phyloP scores from a whole-genome alignment of 495 filamentous ascomycete species.

The Hypoxylon intermedium region DNA sequence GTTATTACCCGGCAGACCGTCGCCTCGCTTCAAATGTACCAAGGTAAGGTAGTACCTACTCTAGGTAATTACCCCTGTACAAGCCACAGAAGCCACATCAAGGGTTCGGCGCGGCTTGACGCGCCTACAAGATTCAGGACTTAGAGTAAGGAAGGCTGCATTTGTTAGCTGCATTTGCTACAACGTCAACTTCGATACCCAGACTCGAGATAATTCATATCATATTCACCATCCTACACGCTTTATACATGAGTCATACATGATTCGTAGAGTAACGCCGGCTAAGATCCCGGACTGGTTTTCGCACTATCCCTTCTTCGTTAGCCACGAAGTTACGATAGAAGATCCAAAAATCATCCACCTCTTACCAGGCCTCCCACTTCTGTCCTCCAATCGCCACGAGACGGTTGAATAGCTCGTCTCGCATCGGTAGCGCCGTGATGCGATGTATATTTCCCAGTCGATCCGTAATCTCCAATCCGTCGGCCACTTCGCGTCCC shows the following conservation, averaged over 20 bases:
- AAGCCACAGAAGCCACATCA: too few relatives aligned
- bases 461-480: slow-evolving; percentile 70
- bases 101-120: too few relatives aligned
- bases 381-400: slow-evolving; percentile 84
- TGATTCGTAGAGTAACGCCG: neutral
- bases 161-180: too few relatives aligned
- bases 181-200: too few relatives aligned
- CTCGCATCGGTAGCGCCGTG: slow-evolving; percentile 75
- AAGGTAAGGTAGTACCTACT: too few relatives aligned
- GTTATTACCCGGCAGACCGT: too few relatives aligned
- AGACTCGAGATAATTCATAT: neutral
- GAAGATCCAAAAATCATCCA: neutral
- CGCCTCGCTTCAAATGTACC: too few relatives aligned
- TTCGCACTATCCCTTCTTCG: slow-evolving; percentile 3
- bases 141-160: too few relatives aligned
- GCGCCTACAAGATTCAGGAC: too few relatives aligned
- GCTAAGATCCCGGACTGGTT: neutral
- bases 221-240: neutral
- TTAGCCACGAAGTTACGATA: slow-evolving; percentile 6
- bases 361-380: slow-evolving; percentile 78
- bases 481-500: slow-evolving; percentile 78
- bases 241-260: neutral
- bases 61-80: too few relatives aligned
- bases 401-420: slow-evolving; percentile 87
- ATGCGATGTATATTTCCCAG: slow-evolving; percentile 63